Evolutionary conservation across 2,329 filamentous ascomycete species (phyloP).

Genomic region (Cytospora piceae): DNA sequence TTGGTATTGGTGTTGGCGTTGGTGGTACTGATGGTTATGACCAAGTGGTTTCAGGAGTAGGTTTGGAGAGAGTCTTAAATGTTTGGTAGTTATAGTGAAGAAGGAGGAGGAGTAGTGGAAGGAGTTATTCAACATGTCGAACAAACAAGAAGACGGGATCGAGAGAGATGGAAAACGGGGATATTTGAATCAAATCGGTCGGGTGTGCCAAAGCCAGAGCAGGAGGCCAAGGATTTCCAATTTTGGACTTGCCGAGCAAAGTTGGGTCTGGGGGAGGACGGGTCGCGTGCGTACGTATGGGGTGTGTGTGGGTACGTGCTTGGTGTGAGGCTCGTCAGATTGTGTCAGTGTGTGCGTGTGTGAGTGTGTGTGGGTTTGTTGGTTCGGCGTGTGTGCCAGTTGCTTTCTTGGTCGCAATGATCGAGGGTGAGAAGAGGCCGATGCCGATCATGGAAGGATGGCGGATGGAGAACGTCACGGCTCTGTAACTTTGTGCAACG

Average conservation of each 20-base stretch:
- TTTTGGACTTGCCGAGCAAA: not conserved
- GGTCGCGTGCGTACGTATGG: not conserved
- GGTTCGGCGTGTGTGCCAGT: not conserved
- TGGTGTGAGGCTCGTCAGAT: not conserved
- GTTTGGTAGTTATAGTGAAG: constrained; percentile 10
- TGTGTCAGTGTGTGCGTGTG: not conserved
- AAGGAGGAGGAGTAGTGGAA: constrained; percentile 3
- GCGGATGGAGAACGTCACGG: constrained; percentile 16
- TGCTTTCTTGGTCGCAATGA: not conserved
- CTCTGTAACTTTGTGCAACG: constrained; percentile 20
- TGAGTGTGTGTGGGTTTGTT: not conserved
- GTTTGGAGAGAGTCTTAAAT: constrained; percentile 12
- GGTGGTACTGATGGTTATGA: constrained; percentile 1
- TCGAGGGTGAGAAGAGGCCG: constrained; percentile 27
- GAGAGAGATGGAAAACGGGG: constrained; percentile 21
- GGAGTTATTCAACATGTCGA: constrained; percentile 13
- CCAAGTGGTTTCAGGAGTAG: constrained; percentile 5
- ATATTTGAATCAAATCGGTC: constrained; percentile 26
- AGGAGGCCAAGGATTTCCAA: not conserved
- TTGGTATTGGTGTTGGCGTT: not conserved
- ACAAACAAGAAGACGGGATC: constrained; percentile 5
- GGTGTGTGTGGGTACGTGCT: not conserved
- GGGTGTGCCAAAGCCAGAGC: not conserved
- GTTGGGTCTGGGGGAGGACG: not conserved
- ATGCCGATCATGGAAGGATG: constrained; percentile 22